These are phyloP conservation scores for Lizonia empirigonia DNA, from an alignment of 2,329 filamentous ascomycete species.

Conservation along the genomic window DNA sequence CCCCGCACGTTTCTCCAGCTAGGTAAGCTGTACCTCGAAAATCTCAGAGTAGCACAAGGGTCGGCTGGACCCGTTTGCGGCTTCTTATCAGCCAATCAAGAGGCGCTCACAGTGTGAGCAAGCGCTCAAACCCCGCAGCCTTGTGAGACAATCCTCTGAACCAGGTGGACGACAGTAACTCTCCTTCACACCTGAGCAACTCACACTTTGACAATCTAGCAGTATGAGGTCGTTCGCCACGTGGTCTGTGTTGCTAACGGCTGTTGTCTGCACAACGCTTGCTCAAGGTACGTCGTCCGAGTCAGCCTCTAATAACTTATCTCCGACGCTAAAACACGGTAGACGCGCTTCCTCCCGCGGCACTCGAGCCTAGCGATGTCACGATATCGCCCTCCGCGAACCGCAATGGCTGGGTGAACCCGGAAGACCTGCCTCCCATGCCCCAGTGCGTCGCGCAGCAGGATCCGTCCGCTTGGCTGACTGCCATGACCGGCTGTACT, in stretches of 20 bases:
- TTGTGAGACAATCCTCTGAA: no score
- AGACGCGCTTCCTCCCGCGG: neutral
- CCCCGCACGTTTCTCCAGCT: no score
- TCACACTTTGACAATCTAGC: no score
- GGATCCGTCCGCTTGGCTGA: conserved; percentile 39
- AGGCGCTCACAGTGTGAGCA: no score
- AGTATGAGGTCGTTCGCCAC: neutral
- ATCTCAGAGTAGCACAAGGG: no score
- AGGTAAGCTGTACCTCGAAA: no score
- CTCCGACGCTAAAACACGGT: neutral
- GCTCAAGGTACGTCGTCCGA: no score
- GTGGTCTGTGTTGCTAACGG: neutral
- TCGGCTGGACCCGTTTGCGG: no score
- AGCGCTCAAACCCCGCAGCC: no score
- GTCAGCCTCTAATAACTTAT: neutral
- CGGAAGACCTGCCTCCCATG: conserved; percentile 43
- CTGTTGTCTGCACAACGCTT: neutral
- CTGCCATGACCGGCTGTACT: conserved; percentile 41
- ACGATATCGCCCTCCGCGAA: neutral
- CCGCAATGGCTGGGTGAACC: conserved; percentile 41
- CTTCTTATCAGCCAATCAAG: no score
- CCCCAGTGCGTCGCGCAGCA: conserved; percentile 47
- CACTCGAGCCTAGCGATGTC: neutral
- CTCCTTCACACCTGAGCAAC: no score
- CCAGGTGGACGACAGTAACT: no score